phyloP scores from a whole-genome alignment of 106 monocot species.

The Acorus calamus region DNA sequence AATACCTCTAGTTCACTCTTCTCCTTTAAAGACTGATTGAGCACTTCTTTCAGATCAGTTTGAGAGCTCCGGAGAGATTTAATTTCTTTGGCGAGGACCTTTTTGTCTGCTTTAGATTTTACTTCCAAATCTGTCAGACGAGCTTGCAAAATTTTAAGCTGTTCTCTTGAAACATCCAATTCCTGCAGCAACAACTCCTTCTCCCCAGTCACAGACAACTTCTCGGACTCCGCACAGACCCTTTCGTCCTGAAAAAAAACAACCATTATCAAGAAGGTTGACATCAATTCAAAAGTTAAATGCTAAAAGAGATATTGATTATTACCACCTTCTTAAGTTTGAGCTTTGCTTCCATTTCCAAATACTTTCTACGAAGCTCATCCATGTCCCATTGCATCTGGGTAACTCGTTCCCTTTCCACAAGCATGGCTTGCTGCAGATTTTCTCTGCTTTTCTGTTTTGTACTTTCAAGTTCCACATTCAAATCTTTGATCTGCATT shows the following conservation, averaged over 20 bases:
- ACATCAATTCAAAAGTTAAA: neutral
- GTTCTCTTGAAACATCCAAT: conserved; percentile 37
- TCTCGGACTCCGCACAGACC: conserved; percentile 45
- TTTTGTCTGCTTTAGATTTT: conserved; percentile 87
- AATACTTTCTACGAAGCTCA: conserved; percentile 64
- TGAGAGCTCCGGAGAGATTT: conserved; percentile 76
- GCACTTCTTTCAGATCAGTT: conserved; percentile 48
- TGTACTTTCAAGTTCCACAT: conserved; percentile 70
- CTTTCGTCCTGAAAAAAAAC: conserved; percentile 51
- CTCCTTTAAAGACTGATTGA: conserved; percentile 49
- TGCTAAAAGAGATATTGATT: neutral
- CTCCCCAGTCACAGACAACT: conserved; percentile 26
- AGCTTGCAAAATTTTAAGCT: conserved; percentile 43
- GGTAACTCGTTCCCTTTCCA: conserved; percentile 86
- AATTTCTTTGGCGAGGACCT: conserved; percentile 85
- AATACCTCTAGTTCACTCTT: conserved; percentile 72
- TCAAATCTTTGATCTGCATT: conserved; percentile 88
- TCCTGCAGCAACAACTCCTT: conserved; percentile 53
- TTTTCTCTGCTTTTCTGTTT: conserved; percentile 75
- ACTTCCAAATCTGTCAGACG: conserved; percentile 48
- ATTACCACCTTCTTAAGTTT: conserved; percentile 49
- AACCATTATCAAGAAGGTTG: neutral
- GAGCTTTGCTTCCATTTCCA: conserved; percentile 60
- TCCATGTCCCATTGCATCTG: conserved; percentile 96
- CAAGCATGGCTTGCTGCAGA: conserved; percentile 73